Percentiles rank a stretch among this genome's conserved stretches.
Evolutionary conservation across 768 basidiomycete species (phyloP).

Genomic region (Lactarius akahatsu): DNA sequence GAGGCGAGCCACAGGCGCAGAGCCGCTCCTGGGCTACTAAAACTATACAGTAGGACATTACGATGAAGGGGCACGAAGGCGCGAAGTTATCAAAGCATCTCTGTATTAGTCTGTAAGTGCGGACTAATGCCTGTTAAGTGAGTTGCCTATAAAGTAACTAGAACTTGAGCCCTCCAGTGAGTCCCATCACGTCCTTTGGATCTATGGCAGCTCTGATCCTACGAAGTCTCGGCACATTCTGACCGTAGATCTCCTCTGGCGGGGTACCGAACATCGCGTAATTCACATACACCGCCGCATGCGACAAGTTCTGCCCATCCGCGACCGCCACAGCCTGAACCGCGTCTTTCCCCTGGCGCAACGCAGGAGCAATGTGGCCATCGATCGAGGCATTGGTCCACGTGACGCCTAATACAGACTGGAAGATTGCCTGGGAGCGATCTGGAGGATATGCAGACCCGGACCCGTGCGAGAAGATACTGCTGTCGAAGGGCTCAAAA

Average conservation of each 20-base stretch:
- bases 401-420: not conserved
- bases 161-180: slow-evolving; percentile 31
- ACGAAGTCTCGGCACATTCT: slow-evolving; percentile 22
- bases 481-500: slow-evolving; percentile 11
- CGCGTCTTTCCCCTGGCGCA: slow-evolving; percentile 25
- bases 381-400: slow-evolving; percentile 37
- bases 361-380: slow-evolving; percentile 40
- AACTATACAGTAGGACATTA: too few relatives aligned
- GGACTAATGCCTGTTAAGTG: too few relatives aligned
- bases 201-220: slow-evolving; percentile 20
- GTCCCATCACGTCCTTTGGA: slow-evolving; percentile 30
- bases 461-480: slow-evolving; percentile 16
- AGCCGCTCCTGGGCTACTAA: too few relatives aligned
- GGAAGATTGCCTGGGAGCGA: slow-evolving; percentile 18
- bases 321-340: slow-evolving; percentile 19
- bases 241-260: slow-evolving; percentile 27
- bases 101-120: too few relatives aligned
- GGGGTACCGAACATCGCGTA: slow-evolving; percentile 25
- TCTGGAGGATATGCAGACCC: slow-evolving; percentile 22
- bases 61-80: too few relatives aligned
- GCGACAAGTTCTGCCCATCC: slow-evolving; percentile 28
- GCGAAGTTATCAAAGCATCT: too few relatives aligned
- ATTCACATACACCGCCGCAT: slow-evolving; percentile 24
- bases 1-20: too few relatives aligned
- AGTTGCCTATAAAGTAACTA: not conserved